phyloP scores from a whole-genome alignment of 768 basidiomycete species.

The Lactarius akahatsu region DNA sequence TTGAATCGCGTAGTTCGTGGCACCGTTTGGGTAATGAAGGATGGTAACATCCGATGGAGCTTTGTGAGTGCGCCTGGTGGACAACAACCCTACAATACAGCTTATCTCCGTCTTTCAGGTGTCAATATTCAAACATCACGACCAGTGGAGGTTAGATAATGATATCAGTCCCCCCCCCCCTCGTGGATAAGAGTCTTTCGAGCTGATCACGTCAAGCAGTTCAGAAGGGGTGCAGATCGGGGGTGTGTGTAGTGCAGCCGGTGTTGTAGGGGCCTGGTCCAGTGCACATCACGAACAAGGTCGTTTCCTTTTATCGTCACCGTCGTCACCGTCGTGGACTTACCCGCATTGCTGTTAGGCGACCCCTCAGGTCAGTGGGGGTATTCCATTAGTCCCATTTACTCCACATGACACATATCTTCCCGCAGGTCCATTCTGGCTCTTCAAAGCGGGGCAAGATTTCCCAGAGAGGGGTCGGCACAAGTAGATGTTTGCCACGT shows the following conservation, averaged over 20 bases:
- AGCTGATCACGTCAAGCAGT: constrained; percentile 38
- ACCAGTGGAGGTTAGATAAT: constrained; percentile 57
- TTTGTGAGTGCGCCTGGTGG: constrained; percentile 49
- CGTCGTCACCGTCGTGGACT: constrained; percentile 9
- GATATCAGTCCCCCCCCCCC: background rate
- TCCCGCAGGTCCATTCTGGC: constrained; percentile 64
- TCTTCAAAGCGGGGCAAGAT: constrained; percentile 46
- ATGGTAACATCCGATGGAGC: constrained; percentile 40
- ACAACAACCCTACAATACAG: background rate
- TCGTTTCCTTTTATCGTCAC: constrained; percentile 38
- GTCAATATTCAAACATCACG: constrained; percentile 50
- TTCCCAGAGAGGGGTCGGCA: constrained; percentile 19
- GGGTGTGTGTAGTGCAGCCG: constrained; percentile 60
- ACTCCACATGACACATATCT: constrained; percentile 10
- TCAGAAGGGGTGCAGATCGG: constrained; percentile 70
- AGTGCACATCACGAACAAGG: constrained; percentile 53
- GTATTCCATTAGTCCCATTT: background rate
- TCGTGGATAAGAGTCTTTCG: background rate
- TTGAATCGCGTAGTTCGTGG: constrained; percentile 36
- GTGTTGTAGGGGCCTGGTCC: constrained; percentile 69
- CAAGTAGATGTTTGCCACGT: background rate
- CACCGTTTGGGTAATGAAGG: constrained; percentile 36
- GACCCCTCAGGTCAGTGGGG: constrained; percentile 62
- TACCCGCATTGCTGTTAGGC: constrained; percentile 36
- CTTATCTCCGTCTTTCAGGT: constrained; percentile 38